Conservation (phyloP, 768 basidiomycete genomes). For the Suillus weaverae region DNA sequence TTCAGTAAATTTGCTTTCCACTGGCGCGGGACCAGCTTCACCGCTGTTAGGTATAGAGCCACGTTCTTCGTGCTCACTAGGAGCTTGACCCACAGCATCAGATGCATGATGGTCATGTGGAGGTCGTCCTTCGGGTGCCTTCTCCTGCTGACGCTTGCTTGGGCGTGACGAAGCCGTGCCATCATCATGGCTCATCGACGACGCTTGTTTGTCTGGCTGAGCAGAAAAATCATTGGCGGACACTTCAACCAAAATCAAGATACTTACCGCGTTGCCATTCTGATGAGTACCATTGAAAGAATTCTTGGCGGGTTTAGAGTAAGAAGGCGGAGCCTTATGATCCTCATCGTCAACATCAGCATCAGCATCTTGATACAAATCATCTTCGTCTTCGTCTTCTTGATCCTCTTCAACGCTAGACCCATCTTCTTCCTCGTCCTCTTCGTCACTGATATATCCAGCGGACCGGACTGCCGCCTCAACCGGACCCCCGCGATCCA, state of each 20-base stretch:
- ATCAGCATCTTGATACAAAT: conserved; percentile 41
- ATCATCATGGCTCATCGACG: conserved; percentile 16
- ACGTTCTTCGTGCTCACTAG: conserved; percentile 11
- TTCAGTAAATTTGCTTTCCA: conserved; percentile 34
- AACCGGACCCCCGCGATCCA: conserved; percentile 90
- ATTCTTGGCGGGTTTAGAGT: conserved; percentile 49
- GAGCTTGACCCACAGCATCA: conserved; percentile 13
- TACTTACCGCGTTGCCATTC: conserved; percentile 66
- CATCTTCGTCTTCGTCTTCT: conserved; percentile 51
- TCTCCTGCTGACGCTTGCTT: conserved; percentile 68
- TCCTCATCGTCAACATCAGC: conserved; percentile 39
- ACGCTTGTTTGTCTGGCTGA: conserved; percentile 48
- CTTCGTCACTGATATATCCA: conserved; percentile 86
- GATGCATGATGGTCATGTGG: conserved; percentile 29
- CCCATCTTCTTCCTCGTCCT: conserved; percentile 59
- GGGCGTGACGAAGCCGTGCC: conserved; percentile 35
- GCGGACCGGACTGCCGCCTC: conserved; percentile 87
- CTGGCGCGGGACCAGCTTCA: conserved; percentile 32
- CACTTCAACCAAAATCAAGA: conserved; percentile 5
- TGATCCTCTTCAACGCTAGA: conserved; percentile 46
- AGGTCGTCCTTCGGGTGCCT: conserved; percentile 62
- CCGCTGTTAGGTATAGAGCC: conserved; percentile 7
- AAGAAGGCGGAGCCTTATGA: conserved; percentile 57
- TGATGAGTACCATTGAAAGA: conserved; percentile 41
- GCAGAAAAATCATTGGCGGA: conserved; percentile 10